Evolutionary conservation across 208 protist species (phyloP), one percentile per base, ranked within the genome.

Genomic region (Lotmaria passim): DNA sequence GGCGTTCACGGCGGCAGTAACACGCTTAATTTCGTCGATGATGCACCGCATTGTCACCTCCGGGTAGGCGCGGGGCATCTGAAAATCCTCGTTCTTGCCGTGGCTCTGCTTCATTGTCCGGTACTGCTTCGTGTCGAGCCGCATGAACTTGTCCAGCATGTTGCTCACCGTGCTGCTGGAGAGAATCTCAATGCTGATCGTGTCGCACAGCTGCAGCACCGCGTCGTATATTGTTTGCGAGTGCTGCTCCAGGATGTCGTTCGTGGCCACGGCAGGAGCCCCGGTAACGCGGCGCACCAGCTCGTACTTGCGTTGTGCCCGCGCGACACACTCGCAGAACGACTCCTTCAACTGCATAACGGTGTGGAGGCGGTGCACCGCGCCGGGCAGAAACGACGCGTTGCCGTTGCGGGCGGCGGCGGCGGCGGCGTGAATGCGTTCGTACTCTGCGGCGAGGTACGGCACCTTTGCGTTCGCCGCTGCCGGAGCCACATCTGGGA

Each of bases 241-340:
- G 30, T 62, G 24, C 30, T 43, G 36, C 31, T 69, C 60, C 17
- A 47, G 2, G 19, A 75, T 7, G 24, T 69, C 41, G n/a, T 69
- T 63, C 41, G 58, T 48, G 7, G 34, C n/a, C 56, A 79, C 69
- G 8, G 62, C 34, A 1, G 75, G 75, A 2, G 75, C 74, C 3
- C 84, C 84, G 24, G 63, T 87, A 6, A 90, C 79, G 46, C 59
- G 33, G 23, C 73, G 73, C 48, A 87, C 79, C 12, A 53, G 57
- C 36, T 69, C 60, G 53, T 86, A 86, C 50, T 71, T 65, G 38
- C 46, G 62, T 15, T 66, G 67, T 19, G 57, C 26, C 8, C 47
- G 47, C 19, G 36, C 6, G 17, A 72, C 8, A 39, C 50, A 75
- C 44, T 58, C 64, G 15, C 38, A 26, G 43, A 39, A 50, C 44